Conservation (phyloP, 805 yeast genomes). For the Ogataea henricii region DNA sequence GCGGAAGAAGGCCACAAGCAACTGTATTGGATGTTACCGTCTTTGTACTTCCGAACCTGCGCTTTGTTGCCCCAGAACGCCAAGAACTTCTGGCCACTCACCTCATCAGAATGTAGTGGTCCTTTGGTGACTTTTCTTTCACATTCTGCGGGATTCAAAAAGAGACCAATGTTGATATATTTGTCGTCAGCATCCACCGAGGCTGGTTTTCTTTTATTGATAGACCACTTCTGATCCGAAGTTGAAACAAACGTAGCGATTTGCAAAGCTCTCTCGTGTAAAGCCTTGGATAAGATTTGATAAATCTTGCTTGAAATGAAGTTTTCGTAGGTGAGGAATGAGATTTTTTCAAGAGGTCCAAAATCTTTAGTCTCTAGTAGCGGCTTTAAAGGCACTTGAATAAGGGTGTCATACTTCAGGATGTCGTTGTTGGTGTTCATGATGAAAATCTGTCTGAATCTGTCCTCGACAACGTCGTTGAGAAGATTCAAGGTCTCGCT, state of each 20-base stretch:
- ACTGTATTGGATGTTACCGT: slow-evolving; percentile 87
- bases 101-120: slow-evolving; percentile 64
- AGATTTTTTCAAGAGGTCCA: slow-evolving; percentile 70
- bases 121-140: slow-evolving; percentile 88
- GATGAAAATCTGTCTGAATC: slow-evolving; percentile 78
- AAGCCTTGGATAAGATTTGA: slow-evolving; percentile 55
- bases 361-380: slow-evolving; percentile 46
- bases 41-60: slow-evolving; percentile 87
- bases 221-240: slow-evolving; percentile 36
- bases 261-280: slow-evolving; percentile 50
- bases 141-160: slow-evolving; percentile 67
- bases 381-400: slow-evolving; percentile 53
- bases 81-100: slow-evolving; percentile 64
- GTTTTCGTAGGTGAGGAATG: slow-evolving; percentile 69
- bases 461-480: slow-evolving; percentile 78
- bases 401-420: slow-evolving; percentile 65
- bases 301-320: slow-evolving; percentile 63
- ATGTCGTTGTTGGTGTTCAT: slow-evolving; percentile 53
- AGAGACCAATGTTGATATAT: slow-evolving; percentile 57
- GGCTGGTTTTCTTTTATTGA: slow-evolving; percentile 56
- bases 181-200: slow-evolving; percentile 30
- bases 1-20: slow-evolving; percentile 76
- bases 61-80: slow-evolving; percentile 88
- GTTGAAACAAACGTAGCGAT: slow-evolving; percentile 34
- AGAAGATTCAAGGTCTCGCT: slow-evolving; percentile 64